Evolutionary conservation across 78 protist genomes (phyloP), one percentile per base, ranked within the genome.

Genomic region (Bigelowiella natans): DNA sequence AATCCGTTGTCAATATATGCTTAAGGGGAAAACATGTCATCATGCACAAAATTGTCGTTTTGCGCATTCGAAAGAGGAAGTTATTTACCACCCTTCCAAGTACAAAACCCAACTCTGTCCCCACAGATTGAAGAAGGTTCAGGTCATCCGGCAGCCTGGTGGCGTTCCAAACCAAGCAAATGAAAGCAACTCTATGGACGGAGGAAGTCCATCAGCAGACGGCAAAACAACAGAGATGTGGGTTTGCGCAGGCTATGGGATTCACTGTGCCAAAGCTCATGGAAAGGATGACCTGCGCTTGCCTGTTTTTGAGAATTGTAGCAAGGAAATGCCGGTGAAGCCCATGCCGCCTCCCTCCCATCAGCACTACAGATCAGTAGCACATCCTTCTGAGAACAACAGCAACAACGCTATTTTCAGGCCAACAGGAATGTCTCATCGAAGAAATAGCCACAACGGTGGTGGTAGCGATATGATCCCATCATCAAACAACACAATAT

Each of bases 231-330:
- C 34, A 51, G 73, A 51, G 73, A 51, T 51, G 73, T 51, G 73
- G 73, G 38, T 30, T 11, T 83, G 86, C 86, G 29, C 38, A 29
- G 86, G 86, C 2, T 83, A 83, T 83, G 86, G 86, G 28, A 30
- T 7, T 11, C 86, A 83, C 86, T 83, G 86, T 11, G 86, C 86
- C 86, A 83, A 83, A 34, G 86, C 86, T 2, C 86, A 83, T 11
- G 86, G 86, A 18, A 28, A 83, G 86, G 29, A 83, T 34, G 86
- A 83, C 11, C 86, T 7, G 28, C 86, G 86, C 86, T 2, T 30
- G 11, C 86, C 86, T 31, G 86, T 83, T 11, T 83, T 83, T 28
- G 86, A 83, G 73, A 51, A 51, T 51, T 51, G 73, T 18, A 51
- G 73, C 73, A 51, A 51, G 73, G 73, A 51, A 51, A 18, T 51